Percentiles rank a stretch among this genome's conserved stretches.
These are phyloP conservation scores for Stagonosporopsis rhizophila DNA, from an alignment of 2,329 filamentous ascomycete genomes.

Conservation along the genomic window DNA sequence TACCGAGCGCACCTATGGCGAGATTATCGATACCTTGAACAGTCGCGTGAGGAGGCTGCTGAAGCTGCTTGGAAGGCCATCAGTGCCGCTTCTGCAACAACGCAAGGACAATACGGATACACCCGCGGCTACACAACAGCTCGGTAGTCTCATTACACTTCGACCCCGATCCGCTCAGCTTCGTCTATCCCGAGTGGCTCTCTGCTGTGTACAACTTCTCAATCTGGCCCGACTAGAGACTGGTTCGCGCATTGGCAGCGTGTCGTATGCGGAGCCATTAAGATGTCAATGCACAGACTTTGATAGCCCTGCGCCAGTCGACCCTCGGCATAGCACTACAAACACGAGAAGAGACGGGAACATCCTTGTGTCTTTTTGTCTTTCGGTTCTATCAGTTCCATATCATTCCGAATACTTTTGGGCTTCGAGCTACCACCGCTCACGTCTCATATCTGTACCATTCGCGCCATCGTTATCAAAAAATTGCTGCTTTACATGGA, in stretches of 20 bases:
- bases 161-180: neutral
- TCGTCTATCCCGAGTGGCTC: neutral
- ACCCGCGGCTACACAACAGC: constrained; percentile 28
- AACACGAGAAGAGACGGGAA: neutral
- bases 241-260: neutral
- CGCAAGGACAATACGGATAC: constrained; percentile 30
- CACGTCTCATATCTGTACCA: constrained; percentile 6
- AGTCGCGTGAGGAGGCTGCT: constrained; percentile 47
- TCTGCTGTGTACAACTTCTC: neutral
- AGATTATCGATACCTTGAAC: constrained; percentile 47
- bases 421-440: neutral
- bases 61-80: constrained; percentile 46
- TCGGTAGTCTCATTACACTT: constrained; percentile 22
- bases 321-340: neutral
- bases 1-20: constrained; percentile 46
- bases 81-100: constrained; percentile 18
- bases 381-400: neutral
- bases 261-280: neutral
- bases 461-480: constrained; percentile 6
- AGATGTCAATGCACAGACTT: neutral
- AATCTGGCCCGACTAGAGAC: neutral
- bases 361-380: neutral
- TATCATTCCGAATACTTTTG: neutral
- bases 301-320: neutral
- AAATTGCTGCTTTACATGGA: neutral